Base-by-base conservation (phyloP, 1,284 basidiomycete species). In the Microbotryomycetes sp. region DNA sequence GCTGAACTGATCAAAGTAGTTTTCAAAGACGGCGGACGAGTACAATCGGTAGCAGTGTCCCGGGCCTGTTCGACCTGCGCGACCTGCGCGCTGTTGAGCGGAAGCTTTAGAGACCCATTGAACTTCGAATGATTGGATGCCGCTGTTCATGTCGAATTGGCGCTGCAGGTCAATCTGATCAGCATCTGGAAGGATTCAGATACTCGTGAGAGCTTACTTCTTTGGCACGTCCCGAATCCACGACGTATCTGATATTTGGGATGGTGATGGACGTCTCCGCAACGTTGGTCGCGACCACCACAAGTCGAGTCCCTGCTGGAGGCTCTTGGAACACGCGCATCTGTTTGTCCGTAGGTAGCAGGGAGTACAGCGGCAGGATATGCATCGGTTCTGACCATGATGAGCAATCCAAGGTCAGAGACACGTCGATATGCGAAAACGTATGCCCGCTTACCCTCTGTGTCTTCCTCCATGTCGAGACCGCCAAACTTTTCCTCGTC, bases 1-100 rank as follows among this genome's bases (percentile, higher is more conserved):
- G 0, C 89, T 83, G 75, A 96, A 96, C 61, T 85, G 78, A 28
- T 87, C 84, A 73, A 98, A 96, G 76, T 94, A 85, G 71, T 94
- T 85, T 74, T 98, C 96, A 74, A 82, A 98, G 9, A 98, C 78
- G 0, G 85, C 83, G 62, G 82, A 83, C 11, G 81, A 83, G 74
- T 87, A 89, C 3, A 88, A 80, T 13, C 86, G 80, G 74, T 89
- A 89, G 74, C 86, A 87, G 73, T 89, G 86, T 16, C 86, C 86
- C 0, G 86, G 86, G 0, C 86, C 86, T 0, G 86, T 88, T 68
- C 86, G 83, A 49, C 86, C 86, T 0, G 86, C 86, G 75, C 86
- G 82, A 73, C 86, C 86, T 0, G 86, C 81, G 56, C 86, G 79
- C 72, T 89, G 86, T 0, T 83, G 77, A 0, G 86, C 85, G 3